These are phyloP conservation scores for Saccharomyces hybrid DNA, from an alignment of 1,139 yeast genomes.

Conservation along the genomic window DNA sequence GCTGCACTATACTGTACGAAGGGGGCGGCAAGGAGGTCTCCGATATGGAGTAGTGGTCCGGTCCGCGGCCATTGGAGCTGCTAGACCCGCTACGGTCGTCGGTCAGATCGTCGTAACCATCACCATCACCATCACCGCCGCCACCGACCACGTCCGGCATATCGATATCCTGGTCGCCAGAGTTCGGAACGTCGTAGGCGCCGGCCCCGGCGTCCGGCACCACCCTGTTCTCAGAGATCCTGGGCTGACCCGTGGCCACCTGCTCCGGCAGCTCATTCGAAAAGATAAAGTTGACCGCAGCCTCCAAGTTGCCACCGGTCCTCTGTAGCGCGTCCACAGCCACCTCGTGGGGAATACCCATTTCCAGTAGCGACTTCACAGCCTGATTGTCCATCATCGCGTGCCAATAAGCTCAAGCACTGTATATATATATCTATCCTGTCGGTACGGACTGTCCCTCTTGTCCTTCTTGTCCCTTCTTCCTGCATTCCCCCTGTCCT, in stretches of 20 bases:
- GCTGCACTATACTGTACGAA: slow-evolving; percentile 6
- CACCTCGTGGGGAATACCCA: slow-evolving; percentile 27
- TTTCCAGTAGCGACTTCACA: slow-evolving; percentile 19
- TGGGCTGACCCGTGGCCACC: background rate
- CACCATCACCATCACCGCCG: slow-evolving; percentile 4
- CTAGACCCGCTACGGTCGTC: background rate
- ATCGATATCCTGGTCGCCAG: background rate
- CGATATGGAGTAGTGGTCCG: background rate
- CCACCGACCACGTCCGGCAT: slow-evolving; percentile 3
- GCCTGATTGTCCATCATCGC: slow-evolving; percentile 1
- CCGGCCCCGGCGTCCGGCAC: background rate
- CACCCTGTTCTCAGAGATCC: background rate
- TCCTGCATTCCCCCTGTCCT: background rate
- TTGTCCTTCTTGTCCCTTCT: background rate
- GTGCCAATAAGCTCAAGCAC: too few relatives aligned
- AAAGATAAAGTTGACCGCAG: slow-evolving; percentile 26
- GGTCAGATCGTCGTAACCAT: slow-evolving; percentile 3
- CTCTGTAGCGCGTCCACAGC: slow-evolving; percentile 23
- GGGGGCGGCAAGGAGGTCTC: slow-evolving; percentile 5
- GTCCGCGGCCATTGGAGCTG: background rate
- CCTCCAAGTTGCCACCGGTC: slow-evolving; percentile 23
- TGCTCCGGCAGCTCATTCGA: slow-evolving; percentile 12
- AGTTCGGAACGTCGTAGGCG: background rate
- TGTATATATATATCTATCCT: too few relatives aligned
- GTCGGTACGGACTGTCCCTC: too few relatives aligned